These are phyloP conservation scores for Annona squamosa DNA, from an alignment of 164 flowering plant species.

Conservation along the genomic window DNA sequence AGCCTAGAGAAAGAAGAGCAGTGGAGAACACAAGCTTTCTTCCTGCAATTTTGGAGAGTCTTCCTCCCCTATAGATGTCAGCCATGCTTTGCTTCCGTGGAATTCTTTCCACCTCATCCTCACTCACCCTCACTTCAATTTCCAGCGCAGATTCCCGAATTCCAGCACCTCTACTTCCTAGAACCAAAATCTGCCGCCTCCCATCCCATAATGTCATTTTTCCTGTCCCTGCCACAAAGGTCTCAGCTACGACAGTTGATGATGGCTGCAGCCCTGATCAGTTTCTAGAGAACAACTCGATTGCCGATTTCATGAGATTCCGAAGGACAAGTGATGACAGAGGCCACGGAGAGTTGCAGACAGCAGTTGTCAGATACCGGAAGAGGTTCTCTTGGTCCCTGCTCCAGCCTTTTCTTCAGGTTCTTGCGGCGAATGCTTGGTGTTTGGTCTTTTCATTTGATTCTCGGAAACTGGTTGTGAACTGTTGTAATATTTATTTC, in stretches of 20 bases:
- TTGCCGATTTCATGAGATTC: slow-evolving; percentile 94
- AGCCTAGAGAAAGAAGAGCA: too few relatives aligned
- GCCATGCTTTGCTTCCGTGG: slow-evolving; percentile 25
- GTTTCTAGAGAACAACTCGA: slow-evolving; percentile 52
- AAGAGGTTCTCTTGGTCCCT: slow-evolving; percentile 88
- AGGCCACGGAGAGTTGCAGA: slow-evolving; percentile 60
- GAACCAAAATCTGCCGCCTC: slow-evolving; percentile 6
- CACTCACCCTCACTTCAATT: slow-evolving; percentile 26
- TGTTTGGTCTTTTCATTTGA: neutral
- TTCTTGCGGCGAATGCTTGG: slow-evolving; percentile 7
- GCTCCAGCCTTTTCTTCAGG: slow-evolving; percentile 75
- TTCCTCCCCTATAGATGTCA: neutral
- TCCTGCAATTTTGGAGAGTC: too few relatives aligned
- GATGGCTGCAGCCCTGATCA: slow-evolving; percentile 38
- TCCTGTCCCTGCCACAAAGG: slow-evolving; percentile 6
- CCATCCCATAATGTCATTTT: slow-evolving; percentile 7
- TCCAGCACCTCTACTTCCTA: slow-evolving; percentile 2
- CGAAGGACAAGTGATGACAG: slow-evolving; percentile 20
- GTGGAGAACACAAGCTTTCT: too few relatives aligned
- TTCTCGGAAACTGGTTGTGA: neutral
- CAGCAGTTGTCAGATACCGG: slow-evolving; percentile 76
- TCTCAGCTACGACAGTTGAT: slow-evolving; percentile 20
- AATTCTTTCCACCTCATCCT: slow-evolving; percentile 10
- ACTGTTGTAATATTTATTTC: neutral
- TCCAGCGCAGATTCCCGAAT: slow-evolving; percentile 18